phyloP scores from a whole-genome alignment of 208 protist genomes.

The Trypanosoma avium region DNA sequence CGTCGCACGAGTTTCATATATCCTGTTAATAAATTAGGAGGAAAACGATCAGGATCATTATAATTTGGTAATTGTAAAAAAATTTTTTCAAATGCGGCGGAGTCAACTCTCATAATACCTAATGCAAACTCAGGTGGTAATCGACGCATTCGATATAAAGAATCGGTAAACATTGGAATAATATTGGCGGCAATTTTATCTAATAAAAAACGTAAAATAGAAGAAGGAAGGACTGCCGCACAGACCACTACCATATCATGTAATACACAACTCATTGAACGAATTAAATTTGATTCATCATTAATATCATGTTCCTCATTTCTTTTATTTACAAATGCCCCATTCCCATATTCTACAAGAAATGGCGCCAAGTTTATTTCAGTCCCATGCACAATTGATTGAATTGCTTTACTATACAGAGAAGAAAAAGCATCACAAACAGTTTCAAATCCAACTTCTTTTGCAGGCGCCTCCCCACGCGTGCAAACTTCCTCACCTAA shows the following conservation, averaged over 20 bases:
- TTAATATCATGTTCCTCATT: conserved; percentile 36
- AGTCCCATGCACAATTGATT: conserved; percentile 64
- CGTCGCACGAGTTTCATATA: conserved; percentile 78
- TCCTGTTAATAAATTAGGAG: conserved; percentile 42
- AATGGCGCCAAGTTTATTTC: conserved; percentile 51
- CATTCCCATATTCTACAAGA: conserved; percentile 73
- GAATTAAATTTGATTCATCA: conserved; percentile 66
- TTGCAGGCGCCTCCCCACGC: conserved; percentile 54
- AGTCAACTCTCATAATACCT: conserved; percentile 70
- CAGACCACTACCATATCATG: conserved; percentile 74
- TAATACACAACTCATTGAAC: conserved; percentile 53
- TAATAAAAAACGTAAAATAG: conserved; percentile 78
- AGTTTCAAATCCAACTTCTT: conserved; percentile 73
- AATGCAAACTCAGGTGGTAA: conserved; percentile 59
- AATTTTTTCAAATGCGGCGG: conserved; percentile 66
- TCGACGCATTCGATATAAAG: conserved; percentile 64
- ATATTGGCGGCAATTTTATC: conserved; percentile 76
- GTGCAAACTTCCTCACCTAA: conserved; percentile 81
- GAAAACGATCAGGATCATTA: conserved; percentile 77
- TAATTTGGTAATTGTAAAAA: conserved; percentile 88
- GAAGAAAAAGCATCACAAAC: conserved; percentile 74
- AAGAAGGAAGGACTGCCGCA: conserved; percentile 46
- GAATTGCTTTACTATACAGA: conserved; percentile 64
- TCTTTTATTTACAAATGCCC: conserved; percentile 24
- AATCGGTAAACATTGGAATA: conserved; percentile 69